Conservation (phyloP, 169 alveolate genomes). For the Perkinsus marinus region DNA sequence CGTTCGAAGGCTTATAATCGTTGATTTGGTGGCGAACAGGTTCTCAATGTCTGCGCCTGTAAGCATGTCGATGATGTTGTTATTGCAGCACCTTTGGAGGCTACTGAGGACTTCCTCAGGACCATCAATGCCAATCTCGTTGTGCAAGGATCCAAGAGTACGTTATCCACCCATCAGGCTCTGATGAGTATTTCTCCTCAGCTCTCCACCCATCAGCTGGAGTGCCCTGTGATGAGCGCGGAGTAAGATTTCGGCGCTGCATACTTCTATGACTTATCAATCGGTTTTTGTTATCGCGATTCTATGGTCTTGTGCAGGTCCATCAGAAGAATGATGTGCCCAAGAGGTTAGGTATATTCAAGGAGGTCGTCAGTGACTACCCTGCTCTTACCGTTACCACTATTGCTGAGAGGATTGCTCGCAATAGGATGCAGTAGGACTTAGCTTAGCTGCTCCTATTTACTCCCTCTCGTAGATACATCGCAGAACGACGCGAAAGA, state of each 20-base stretch:
- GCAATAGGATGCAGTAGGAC: not conserved
- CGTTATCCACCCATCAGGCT: not conserved
- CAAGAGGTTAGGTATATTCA: not conserved
- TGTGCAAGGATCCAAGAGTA: slow-evolving; percentile 35
- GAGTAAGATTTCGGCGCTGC: not conserved
- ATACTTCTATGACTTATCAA: too few relatives aligned
- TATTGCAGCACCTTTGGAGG: slow-evolving; percentile 53
- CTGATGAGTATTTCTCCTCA: not conserved
- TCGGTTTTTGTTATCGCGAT: not conserved
- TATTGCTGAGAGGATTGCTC: not conserved
- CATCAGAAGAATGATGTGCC: not conserved
- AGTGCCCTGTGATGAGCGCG: not conserved
- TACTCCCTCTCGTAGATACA: not conserved
- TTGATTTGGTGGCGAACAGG: not conserved
- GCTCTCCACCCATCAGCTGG: not conserved
- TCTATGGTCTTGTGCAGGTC: not conserved
- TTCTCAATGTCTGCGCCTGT: slow-evolving; percentile 37
- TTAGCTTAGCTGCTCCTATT: too few relatives aligned
- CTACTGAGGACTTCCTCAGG: slow-evolving; percentile 48
- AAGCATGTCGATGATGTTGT: slow-evolving; percentile 58
- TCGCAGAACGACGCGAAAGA: not conserved
- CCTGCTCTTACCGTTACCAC: not conserved
- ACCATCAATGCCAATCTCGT: slow-evolving; percentile 44
- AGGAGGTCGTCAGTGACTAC: not conserved
- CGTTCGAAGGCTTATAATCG: not conserved